Evolutionary conservation across 2,329 filamentous ascomycete genomes (phyloP).

Genomic region (Scleromitrula shiraiana): DNA sequence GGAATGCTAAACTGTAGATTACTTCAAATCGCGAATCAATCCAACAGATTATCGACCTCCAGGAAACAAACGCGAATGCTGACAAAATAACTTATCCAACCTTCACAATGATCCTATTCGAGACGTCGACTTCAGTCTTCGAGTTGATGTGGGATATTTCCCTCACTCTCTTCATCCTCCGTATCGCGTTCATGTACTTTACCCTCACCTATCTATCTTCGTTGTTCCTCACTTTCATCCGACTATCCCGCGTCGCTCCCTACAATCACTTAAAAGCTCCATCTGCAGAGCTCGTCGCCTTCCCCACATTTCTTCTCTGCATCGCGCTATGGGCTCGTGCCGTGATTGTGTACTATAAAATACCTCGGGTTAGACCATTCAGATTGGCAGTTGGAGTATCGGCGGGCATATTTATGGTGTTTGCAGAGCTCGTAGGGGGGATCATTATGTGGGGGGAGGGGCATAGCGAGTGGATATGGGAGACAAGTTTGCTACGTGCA

Average conservation of each 20-base stretch:
- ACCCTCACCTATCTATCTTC: slow-evolving; percentile 23
- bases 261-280: slow-evolving; percentile 17
- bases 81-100: background rate
- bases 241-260: slow-evolving; percentile 11
- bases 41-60: background rate
- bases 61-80: background rate
- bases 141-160: slow-evolving; percentile 34
- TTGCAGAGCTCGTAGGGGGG: slow-evolving; percentile 15
- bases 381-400: slow-evolving; percentile 28
- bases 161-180: slow-evolving; percentile 31
- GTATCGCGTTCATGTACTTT: slow-evolving; percentile 30
- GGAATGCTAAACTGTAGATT: background rate
- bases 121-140: slow-evolving; percentile 31
- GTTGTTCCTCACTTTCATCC: slow-evolving; percentile 13
- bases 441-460: slow-evolving; percentile 20
- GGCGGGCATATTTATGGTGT: slow-evolving; percentile 21
- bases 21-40: background rate
- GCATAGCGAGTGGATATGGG: slow-evolving; percentile 17
- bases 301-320: slow-evolving; percentile 17
- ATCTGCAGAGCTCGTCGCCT: slow-evolving; percentile 13
- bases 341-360: slow-evolving; percentile 23
- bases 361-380: slow-evolving; percentile 27
- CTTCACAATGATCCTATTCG: slow-evolving; percentile 21
- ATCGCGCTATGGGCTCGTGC: slow-evolving; percentile 21
- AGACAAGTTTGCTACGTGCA: slow-evolving; percentile 13